These are phyloP conservation scores for Acanthamoeba polyphaga DNA, from an alignment of 208 protist species.

Conservation along the genomic window DNA sequence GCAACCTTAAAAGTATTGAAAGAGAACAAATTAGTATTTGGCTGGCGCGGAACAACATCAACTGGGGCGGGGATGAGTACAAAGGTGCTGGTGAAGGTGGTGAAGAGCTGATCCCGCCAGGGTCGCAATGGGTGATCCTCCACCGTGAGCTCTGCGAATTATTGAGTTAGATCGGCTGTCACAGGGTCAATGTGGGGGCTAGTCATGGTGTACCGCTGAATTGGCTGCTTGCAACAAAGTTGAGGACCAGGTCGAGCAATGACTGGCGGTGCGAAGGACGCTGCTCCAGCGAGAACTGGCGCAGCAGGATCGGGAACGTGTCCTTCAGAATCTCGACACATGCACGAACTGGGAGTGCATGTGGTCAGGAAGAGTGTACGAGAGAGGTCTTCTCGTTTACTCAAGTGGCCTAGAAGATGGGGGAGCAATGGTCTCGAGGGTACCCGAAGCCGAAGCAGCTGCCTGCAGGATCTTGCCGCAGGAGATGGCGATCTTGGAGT, in stretches of 20 bases:
- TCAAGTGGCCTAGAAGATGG: background rate
- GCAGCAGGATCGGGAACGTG: conserved; percentile 49
- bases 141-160: background rate
- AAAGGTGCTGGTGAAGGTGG: conserved; percentile 18
- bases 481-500: conserved; percentile 68
- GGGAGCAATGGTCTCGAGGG: too few species aligned
- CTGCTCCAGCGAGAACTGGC: conserved; percentile 48
- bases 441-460: conserved; percentile 52
- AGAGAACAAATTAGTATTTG: background rate
- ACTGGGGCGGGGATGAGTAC: background rate
- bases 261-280: conserved; percentile 44
- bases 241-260: conserved; percentile 48
- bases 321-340: conserved; percentile 59
- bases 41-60: background rate
- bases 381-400: too few species aligned
- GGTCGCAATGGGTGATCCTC: conserved; percentile 9
- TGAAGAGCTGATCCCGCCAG: background rate
- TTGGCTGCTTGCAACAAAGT: conserved; percentile 16
- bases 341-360: background rate
- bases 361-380: background rate
- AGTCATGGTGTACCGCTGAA: background rate
- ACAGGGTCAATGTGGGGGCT: background rate
- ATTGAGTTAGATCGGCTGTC: background rate
- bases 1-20: background rate
- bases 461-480: conserved; percentile 37